Percentiles rank a stretch among this genome's conserved stretches.
These are phyloP conservation scores for Plasmodium gonderi DNA, from an alignment of 169 alveolate species.

Conservation along the genomic window DNA sequence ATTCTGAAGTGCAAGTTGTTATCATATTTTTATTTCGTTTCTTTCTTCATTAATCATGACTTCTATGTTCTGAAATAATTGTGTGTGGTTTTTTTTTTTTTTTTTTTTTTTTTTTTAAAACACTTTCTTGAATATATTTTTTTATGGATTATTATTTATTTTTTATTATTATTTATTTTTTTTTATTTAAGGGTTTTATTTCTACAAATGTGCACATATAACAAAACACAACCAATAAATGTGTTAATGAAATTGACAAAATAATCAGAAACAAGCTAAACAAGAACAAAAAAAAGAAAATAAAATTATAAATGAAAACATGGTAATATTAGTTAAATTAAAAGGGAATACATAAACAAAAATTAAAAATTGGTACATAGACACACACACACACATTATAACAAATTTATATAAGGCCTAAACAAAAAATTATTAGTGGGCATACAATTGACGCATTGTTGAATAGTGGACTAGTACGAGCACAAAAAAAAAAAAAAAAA, in stretches of 20 bases:
- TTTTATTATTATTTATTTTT: neutral
- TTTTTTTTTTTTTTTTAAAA: neutral
- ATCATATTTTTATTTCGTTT: neutral
- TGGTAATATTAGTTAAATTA: neutral
- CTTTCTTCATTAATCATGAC: neutral
- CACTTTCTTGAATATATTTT: neutral
- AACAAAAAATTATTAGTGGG: neutral
- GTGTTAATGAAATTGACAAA: constrained; percentile 13
- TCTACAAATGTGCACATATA: constrained; percentile 10
- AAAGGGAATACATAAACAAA: neutral
- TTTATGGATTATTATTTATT: neutral
- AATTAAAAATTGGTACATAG: constrained; percentile 18
- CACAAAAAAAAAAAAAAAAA: neutral
- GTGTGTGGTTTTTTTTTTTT: neutral
- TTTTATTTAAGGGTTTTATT: neutral
- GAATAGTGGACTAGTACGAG: neutral
- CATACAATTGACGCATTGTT: constrained; percentile 17
- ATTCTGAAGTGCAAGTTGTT: neutral
- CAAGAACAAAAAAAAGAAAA: constrained; percentile 1
- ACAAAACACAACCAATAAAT: constrained; percentile 6
- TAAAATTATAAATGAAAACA: neutral
- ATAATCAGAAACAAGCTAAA: neutral
- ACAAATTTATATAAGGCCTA: constrained; percentile 3
- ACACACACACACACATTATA: constrained; percentile 7
- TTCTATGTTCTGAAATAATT: neutral